These are phyloP conservation scores for Saccharomycopsis sp. DNA, from an alignment of 805 yeast genomes.

Conservation along the genomic window DNA sequence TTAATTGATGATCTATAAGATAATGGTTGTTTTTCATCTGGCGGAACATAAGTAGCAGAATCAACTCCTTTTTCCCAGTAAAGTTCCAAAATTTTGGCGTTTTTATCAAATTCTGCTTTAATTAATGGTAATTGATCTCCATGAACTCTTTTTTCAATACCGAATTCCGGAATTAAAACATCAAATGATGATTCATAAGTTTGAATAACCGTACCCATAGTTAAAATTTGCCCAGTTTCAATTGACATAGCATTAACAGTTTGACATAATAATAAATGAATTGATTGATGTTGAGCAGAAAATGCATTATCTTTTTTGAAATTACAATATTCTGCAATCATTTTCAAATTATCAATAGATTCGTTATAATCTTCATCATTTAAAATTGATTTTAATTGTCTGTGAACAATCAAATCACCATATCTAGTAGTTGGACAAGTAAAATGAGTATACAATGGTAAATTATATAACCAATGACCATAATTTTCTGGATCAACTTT, in stretches of 20 bases:
- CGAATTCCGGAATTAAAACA: conserved; percentile 83
- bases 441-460: conserved; percentile 87
- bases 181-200: conserved; percentile 96
- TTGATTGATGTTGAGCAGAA: conserved; percentile 89
- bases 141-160: conserved; percentile 91
- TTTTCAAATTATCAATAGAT: conserved; percentile 61
- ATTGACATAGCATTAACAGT: conserved; percentile 66
- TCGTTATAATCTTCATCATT: conserved; percentile 29
- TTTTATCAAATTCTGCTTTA: conserved; percentile 84
- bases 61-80: conserved; percentile 93
- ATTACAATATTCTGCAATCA: conserved; percentile 85
- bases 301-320: conserved; percentile 93
- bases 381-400: conserved; percentile 71
- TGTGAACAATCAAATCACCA: conserved; percentile 85
- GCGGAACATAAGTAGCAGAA: conserved; percentile 83
- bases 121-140: conserved; percentile 92
- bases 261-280: conserved; percentile 76
- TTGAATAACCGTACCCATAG: conserved; percentile 80
- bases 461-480: conserved; percentile 71
- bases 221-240: conserved; percentile 68
- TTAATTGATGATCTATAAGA: conserved; percentile 71
- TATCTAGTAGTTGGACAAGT: conserved; percentile 88
- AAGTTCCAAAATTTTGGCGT: conserved; percentile 57
- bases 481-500: conserved; percentile 68
- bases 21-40: conserved; percentile 73